Evolutionary conservation across 768 basidiomycete species (phyloP).

Genomic region (Phlebiopsis flavidoalba): DNA sequence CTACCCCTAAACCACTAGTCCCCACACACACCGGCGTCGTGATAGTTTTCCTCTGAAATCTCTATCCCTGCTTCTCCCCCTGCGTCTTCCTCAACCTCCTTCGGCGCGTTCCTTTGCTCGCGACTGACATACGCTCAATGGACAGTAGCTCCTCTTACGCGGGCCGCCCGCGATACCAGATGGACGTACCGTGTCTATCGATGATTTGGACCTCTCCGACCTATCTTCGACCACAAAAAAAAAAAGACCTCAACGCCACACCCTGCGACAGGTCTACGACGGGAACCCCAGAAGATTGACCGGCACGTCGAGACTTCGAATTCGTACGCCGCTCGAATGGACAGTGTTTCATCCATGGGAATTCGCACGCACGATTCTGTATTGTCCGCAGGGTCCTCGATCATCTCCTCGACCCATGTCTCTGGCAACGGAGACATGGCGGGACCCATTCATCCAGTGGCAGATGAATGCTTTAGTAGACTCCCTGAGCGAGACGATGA

Average conservation of each 20-base stretch:
- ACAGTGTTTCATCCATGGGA: conserved; percentile 76
- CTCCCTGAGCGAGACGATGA: conserved; percentile 65
- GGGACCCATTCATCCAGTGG: conserved; percentile 67
- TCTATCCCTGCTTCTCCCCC: background rate
- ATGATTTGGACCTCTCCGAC: conserved; percentile 79
- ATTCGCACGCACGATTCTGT: conserved; percentile 59
- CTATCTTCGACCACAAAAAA: conserved; percentile 65
- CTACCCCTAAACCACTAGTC: background rate
- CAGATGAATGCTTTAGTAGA: conserved; percentile 77
- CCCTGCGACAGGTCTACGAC: conserved; percentile 47
- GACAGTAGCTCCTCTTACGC: no score
- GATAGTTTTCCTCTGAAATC: conserved; percentile 5
- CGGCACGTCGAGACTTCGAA: conserved; percentile 75
- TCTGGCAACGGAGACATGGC: conserved; percentile 31
- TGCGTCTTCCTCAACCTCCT: background rate
- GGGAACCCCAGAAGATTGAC: conserved; percentile 57
- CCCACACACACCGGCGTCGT: background rate
- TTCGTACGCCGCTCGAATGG: conserved; percentile 67
- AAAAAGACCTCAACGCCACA: conserved; percentile 35
- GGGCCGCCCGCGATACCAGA: conserved; percentile 35
- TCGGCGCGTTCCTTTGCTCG: conserved; percentile 1
- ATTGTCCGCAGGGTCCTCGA: conserved; percentile 41
- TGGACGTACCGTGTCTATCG: conserved; percentile 74
- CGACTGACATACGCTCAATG: background rate
- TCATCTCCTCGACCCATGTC: conserved; percentile 30